Evolutionary conservation across 208 protist species (phyloP).

Genomic region (Acanthamoeba royreba): DNA sequence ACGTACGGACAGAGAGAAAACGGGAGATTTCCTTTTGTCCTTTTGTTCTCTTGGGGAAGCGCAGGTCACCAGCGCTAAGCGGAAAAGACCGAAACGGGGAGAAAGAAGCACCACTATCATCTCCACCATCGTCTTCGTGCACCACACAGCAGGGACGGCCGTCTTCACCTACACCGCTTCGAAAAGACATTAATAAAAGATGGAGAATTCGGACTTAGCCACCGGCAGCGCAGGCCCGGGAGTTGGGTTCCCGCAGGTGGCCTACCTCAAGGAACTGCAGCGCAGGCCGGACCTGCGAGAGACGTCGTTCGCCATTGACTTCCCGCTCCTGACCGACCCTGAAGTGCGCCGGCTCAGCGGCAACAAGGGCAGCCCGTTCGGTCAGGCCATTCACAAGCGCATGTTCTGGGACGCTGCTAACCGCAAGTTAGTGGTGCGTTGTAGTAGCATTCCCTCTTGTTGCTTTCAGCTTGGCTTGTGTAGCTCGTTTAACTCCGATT

Average conservation of each 20-base stretch:
- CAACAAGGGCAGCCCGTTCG: neutral
- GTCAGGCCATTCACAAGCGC: neutral
- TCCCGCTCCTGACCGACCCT: neutral
- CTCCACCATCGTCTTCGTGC: no score
- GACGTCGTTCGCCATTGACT: neutral
- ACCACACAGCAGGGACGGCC: no score
- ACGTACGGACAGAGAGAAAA: no score
- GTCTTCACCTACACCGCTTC: no score
- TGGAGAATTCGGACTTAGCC: no score
- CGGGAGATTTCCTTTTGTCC: no score
- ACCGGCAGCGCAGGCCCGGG: neutral
- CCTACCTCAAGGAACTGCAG: neutral
- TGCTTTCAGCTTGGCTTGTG: neutral
- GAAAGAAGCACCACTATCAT: no score
- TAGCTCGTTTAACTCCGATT: no score
- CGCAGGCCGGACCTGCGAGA: neutral
- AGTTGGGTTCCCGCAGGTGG: neutral
- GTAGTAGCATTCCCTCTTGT: no score
- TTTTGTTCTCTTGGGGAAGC: no score
- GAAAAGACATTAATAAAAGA: neutral
- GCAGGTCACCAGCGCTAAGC: no score
- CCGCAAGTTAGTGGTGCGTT: neutral
- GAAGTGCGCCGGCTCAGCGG: neutral
- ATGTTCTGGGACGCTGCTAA: slow-evolving; percentile 17
- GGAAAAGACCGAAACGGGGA: no score